Base-by-base conservation (phyloP, 2,329 filamentous ascomycete species). In the Aspergillus pseudoviridinutans region DNA sequence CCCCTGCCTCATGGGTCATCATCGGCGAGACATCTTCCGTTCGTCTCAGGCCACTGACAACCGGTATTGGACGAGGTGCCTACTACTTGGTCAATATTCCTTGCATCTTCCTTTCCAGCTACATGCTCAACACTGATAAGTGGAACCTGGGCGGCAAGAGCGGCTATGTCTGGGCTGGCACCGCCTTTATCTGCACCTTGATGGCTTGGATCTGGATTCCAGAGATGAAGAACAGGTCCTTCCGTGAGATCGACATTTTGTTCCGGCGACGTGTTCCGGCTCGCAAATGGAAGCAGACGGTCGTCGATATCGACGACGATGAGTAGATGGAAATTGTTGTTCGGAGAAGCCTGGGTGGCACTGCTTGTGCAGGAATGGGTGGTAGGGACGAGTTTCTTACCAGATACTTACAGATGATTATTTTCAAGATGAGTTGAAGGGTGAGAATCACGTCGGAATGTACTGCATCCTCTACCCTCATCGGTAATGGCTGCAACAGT, bases 81-180 rank as follows among this genome's bases (percentile, higher is more conserved):
- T 88, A 88, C 78, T 88, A 88, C 73, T 64, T 86, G 4, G 75
- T 85, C 60, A 81, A 88, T 58, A 87, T 88, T 69, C 85, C 85
- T 64, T 86, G 83, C 66, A 88, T 88, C 67, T 87, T 84, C 80
- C 79, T 85, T 9, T 70, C 78, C 7, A 82, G 78, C 61, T 85
- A 81, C 66, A 84, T 87, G 82, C 83, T 87, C 61, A 87, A 87
- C 78, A 71, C 79, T 1, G 66, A 68, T 56, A 64, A 68, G 62
- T 64, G 64, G 67, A 71, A 82, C 70, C 72, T 82, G 22, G 80
- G 77, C 44, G 82, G 80, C 70, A 82, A 79, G 76, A 81, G 80
- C 68, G 86, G 83, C 61, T 86, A 83, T 72, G 76, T 85, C 66
- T 85, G 82, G 85, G 84, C 73, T 63, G 82, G 74, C 49, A 84